Evolutionary conservation across 2,329 filamentous ascomycete genomes (phyloP).

Genomic region (Fusarium haematococcum): DNA sequence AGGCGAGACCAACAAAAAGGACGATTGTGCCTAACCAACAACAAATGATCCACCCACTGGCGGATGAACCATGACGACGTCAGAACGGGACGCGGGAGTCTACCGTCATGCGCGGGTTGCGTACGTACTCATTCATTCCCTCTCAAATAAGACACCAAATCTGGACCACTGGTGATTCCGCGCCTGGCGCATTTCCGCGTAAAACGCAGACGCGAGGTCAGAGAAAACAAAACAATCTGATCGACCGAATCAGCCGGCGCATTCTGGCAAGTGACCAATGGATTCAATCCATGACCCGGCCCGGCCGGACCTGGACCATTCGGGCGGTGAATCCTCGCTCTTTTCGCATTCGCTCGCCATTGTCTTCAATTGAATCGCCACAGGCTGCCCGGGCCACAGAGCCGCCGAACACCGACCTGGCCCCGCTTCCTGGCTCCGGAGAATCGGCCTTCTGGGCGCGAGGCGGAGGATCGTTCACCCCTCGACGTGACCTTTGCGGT

Average conservation of each 20-base stretch:
- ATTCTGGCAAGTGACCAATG: not conserved
- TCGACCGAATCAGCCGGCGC: slow-evolving; percentile 9
- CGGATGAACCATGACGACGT: slow-evolving; percentile 26
- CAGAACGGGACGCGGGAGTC: not conserved
- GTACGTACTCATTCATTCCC: not conserved
- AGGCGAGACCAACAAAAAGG: not conserved
- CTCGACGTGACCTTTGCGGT: not conserved
- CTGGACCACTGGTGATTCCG: not conserved
- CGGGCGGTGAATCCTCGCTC: slow-evolving; percentile 12
- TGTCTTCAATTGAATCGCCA: slow-evolving; percentile 6
- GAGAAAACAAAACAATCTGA: slow-evolving; percentile 1
- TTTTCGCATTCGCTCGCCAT: slow-evolving; percentile 13
- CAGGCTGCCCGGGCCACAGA: slow-evolving; percentile 12
- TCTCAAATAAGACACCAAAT: not conserved
- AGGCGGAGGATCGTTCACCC: not conserved
- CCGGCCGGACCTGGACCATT: slow-evolving; percentile 18
- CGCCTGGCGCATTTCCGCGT: not conserved
- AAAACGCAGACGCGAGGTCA: not conserved
- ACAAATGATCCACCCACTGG: not conserved
- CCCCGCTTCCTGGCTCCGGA: not conserved
- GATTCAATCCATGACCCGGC: not conserved
- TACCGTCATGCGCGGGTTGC: not conserved
- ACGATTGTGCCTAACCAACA: slow-evolving; percentile 1
- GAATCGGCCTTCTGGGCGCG: not conserved
- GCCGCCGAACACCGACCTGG: slow-evolving; percentile 25